Conservation (phyloP, 225 moss, liverwort and hornwort species). For the Lunularia cruciata region DNA sequence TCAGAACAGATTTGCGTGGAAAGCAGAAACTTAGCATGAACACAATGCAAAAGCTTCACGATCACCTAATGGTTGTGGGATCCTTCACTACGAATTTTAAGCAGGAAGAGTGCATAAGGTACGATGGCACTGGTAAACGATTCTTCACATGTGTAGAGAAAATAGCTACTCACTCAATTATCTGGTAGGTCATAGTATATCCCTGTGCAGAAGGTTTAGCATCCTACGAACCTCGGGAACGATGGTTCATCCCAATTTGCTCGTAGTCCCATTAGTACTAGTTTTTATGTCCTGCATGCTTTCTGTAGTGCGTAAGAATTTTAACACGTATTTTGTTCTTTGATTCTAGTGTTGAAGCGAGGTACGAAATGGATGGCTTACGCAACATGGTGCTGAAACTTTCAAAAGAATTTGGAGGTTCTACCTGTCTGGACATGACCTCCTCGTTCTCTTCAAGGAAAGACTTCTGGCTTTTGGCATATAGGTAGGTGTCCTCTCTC, state of each 20-base stretch:
- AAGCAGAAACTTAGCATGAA: conserved; percentile 59
- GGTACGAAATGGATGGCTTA: conserved; percentile 56
- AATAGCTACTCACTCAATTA: too few relatives aligned
- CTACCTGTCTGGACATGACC: conserved; percentile 43
- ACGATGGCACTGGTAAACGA: too few relatives aligned
- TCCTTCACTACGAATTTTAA: conserved; percentile 43
- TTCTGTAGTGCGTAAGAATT: too few relatives aligned
- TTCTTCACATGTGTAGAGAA: too few relatives aligned
- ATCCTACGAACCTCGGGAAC: too few relatives aligned
- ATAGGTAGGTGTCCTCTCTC: conserved; percentile 38
- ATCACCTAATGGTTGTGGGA: conserved; percentile 49
- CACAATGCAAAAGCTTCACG: conserved; percentile 49
- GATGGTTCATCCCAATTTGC: too few relatives aligned
- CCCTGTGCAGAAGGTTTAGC: too few relatives aligned
- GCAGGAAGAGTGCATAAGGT: conserved; percentile 55
- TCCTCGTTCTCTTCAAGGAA: conserved; percentile 47
- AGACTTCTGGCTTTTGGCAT: conserved; percentile 59
- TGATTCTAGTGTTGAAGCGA: conserved; percentile 69
- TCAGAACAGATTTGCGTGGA: conserved; percentile 61
- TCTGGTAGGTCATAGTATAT: too few relatives aligned
- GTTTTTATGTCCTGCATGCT: too few relatives aligned
- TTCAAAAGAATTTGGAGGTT: conserved; percentile 46
- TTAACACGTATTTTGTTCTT: too few relatives aligned
- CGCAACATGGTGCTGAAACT: conserved; percentile 55
- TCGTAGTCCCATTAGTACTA: too few relatives aligned